Percentiles rank a stretch among this genome's conserved stretches.
Evolutionary conservation across 768 basidiomycete species (phyloP).

Genomic region (Sistotremastrum suecicum): DNA sequence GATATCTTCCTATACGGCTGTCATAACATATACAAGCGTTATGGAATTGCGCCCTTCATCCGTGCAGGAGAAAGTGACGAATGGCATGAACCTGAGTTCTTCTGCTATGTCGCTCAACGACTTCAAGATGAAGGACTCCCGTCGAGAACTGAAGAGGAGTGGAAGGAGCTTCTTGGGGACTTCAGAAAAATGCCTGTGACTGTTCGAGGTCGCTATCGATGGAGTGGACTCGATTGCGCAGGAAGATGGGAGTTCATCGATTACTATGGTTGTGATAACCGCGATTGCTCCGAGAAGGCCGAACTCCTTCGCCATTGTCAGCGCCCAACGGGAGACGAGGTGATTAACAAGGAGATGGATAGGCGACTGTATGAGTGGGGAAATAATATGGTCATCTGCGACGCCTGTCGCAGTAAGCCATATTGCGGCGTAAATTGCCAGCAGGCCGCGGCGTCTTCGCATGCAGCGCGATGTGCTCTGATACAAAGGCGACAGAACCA

Average conservation of each 20-base stretch:
- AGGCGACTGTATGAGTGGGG: constrained; percentile 15
- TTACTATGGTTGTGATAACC: constrained; percentile 11
- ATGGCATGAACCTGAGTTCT: constrained; percentile 8
- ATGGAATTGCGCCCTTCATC: constrained; percentile 15
- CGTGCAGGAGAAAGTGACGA: constrained; percentile 8
- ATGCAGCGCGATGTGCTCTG: too few relatives aligned
- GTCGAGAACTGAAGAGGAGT: constrained; percentile 8
- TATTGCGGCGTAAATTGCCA: too few relatives aligned
- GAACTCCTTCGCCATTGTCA: constrained; percentile 10
- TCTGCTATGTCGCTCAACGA: constrained; percentile 15
- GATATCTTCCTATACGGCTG: constrained; percentile 11
- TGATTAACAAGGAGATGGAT: constrained; percentile 12
- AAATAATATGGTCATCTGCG: not conserved
- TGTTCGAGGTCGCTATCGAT: constrained; percentile 9
- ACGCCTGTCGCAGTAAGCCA: too few relatives aligned
- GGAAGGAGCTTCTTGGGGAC: constrained; percentile 9
- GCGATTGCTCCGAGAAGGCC: constrained; percentile 11
- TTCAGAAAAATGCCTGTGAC: constrained; percentile 12
- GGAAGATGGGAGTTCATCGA: constrained; percentile 15
- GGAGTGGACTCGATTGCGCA: constrained; percentile 11
- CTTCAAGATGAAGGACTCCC: constrained; percentile 8
- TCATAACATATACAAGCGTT: constrained; percentile 14
- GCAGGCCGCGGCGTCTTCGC: too few relatives aligned
- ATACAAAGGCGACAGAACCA: too few relatives aligned
- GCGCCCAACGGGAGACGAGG: constrained; percentile 10